Evolutionary conservation across 169 alveolate species (phyloP), one percentile per base, ranked within the genome.

Genomic region (Cyclospora cayetanensis): DNA sequence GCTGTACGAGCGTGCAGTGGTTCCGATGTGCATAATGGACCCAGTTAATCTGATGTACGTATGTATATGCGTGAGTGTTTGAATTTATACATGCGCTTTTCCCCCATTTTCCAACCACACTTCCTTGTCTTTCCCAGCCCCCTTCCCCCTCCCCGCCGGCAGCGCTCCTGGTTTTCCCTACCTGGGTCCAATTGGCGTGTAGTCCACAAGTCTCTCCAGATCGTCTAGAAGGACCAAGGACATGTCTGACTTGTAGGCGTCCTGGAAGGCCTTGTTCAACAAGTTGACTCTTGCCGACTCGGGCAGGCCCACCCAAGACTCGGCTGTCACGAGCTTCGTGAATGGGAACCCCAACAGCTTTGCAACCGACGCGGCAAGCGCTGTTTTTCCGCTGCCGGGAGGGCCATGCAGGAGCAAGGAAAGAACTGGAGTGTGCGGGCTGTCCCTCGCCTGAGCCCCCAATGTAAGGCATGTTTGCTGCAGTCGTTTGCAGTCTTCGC

Each of bases 231-330:
- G 97, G 43, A 99, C 98, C 29, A 98, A 90, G 22, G 98, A 96
- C 39, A 97, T 96, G 31, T 98, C 98, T 39, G 99, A 97, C 93
- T 98, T 98, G 95, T 99, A 99, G n/a, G 99, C 99, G 93, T 98
- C 99, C 80, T 98, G 99, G 93, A 99, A 99, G n/a, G 98, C 97
- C 90, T 98, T 98, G 82, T 96, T 97, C 52, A 99, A 96, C 52
- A 97, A 95, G 52, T 95, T 94, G 43, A 97, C 97, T 93, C 97
- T 97, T 7, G 97, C 97, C 1, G 92, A 70, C 85, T 95, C 97
- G 46, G 91, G 90, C 65, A 91, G 53, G 15, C 99, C 99, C 66
- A 99, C 98, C 93, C 97, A 98, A 68, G 97, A 96, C 90, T 98
- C 99, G 0, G 99, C 99, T 34, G 99, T 96, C 31, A 98, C 96